Base-by-base conservation (phyloP, 768 basidiomycete genomes). In the Russula foetens region DNA sequence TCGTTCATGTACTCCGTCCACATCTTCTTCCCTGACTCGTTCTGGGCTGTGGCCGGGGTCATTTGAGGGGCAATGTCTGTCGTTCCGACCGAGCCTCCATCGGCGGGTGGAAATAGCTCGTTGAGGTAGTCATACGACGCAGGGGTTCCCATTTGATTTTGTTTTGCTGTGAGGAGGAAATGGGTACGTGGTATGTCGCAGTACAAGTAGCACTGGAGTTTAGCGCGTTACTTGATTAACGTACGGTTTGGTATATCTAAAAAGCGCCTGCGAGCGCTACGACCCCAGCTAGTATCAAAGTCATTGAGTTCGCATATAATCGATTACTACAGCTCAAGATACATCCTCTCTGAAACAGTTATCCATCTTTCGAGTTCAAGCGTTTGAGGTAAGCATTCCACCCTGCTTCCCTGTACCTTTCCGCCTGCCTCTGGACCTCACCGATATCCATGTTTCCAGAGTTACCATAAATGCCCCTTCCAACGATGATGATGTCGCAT, bases 401-500 rank as follows among this genome's bases (percentile, higher is more conserved):
- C 1, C 96, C 96, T 64, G 86, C 92, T 48, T 73, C 73, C 72
- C 80, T 82, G 71, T 98, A 99, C 69, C 85, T 79, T 69, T 89
- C 82, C n/a, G 94, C 92, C 69, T 92, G 88, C 21, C 78, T 76
- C 33, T 77, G 75, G 38, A 84, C 81, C 54, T 79, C 78, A 12
- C 75, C 74, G 1, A 79, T 73, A 39, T 79, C 72, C 19, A 77
- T 68, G 24, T 75, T 73, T 33, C 74, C 75, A 15, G 77, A 76
- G 47, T 80, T 76, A 21, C 90, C 92, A 71, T 97, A 95, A 41
- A 99, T 86, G 0, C 97, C 97, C 61, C 97, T 78, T 29, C 97
- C 97, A 48, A 99, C 97, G 60, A 99, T 98, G 70, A 98, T 98
- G 23, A 98, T 81, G 74, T 99, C 97, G 71, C 91, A 91, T 29